These are phyloP conservation scores for Magnaporthiopsis incrustans DNA, from an alignment of 2,329 filamentous ascomycete genomes.

Conservation along the genomic window DNA sequence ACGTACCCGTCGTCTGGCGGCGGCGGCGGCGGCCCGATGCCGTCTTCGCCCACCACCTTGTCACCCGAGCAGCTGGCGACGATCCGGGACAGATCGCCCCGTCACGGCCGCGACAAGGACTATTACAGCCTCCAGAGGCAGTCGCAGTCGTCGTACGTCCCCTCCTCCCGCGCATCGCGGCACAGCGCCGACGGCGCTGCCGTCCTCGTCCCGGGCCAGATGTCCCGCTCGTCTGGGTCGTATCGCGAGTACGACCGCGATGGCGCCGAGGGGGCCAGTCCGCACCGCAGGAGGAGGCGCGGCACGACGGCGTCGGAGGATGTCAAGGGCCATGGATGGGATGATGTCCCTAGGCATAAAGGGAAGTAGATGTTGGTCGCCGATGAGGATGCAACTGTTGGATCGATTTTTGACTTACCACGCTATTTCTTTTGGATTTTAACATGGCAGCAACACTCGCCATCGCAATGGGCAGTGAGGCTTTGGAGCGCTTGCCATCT, in stretches of 20 bases:
- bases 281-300: neutral
- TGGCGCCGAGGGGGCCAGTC: neutral
- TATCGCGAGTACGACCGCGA: neutral
- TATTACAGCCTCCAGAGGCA: neutral
- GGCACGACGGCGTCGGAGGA: slow-evolving; percentile 1
- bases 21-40: neutral
- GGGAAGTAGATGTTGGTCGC: neutral
- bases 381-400: too few species aligned
- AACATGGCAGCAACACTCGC: too few species aligned
- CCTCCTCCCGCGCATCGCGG: slow-evolving; percentile 1
- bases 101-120: slow-evolving; percentile 3
- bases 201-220: neutral
- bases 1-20: too few species aligned
- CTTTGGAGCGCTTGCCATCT: too few species aligned
- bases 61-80: neutral
- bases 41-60: neutral
- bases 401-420: too few species aligned
- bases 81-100: neutral
- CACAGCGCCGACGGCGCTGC: neutral
- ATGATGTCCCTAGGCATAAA: slow-evolving; percentile 7
- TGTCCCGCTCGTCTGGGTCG: neutral
- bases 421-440: too few species aligned
- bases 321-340: slow-evolving; percentile 11
- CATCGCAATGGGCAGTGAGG: too few species aligned
- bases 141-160: neutral